Conservation (phyloP, 257 asterid genomes). For the Knoxia roxburghii region DNA sequence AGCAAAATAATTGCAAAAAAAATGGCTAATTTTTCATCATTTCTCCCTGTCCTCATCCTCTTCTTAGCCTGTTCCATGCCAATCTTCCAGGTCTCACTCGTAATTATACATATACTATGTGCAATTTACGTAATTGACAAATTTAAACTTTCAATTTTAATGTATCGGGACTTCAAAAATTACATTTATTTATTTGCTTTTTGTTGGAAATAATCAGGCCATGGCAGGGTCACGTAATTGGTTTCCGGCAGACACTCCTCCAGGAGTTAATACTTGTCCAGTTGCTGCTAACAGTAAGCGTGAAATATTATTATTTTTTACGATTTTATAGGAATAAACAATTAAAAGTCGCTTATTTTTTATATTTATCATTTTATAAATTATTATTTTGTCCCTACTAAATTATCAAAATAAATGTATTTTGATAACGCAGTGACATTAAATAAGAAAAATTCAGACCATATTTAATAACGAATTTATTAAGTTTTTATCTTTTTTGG, state of each 20-base stretch:
- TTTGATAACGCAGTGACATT: too few relatives aligned
- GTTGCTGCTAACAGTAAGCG: constrained; percentile 6
- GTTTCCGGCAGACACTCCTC: constrained; percentile 1
- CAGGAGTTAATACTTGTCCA: constrained; percentile 19
- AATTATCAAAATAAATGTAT: too few relatives aligned
- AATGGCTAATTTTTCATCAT: neutral
- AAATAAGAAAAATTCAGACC: too few relatives aligned
- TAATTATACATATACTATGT: too few relatives aligned
- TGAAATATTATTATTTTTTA: too few relatives aligned
- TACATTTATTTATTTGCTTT: neutral
- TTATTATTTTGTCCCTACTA: too few relatives aligned
- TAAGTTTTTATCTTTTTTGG: too few relatives aligned
- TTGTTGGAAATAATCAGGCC: neutral
- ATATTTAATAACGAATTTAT: too few relatives aligned
- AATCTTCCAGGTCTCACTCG: neutral
- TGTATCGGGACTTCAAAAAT: too few relatives aligned
- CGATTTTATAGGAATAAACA: too few relatives aligned
- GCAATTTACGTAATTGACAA: neutral
- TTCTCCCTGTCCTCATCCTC: neutral
- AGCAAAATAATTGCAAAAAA: neutral
- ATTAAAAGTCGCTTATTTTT: too few relatives aligned
- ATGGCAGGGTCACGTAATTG: neutral
- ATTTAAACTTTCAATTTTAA: neutral
- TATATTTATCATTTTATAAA: too few relatives aligned
- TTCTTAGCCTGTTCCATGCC: neutral